Evolutionary conservation across 768 basidiomycete species (phyloP).

Genomic region (Boletus huronensis): DNA sequence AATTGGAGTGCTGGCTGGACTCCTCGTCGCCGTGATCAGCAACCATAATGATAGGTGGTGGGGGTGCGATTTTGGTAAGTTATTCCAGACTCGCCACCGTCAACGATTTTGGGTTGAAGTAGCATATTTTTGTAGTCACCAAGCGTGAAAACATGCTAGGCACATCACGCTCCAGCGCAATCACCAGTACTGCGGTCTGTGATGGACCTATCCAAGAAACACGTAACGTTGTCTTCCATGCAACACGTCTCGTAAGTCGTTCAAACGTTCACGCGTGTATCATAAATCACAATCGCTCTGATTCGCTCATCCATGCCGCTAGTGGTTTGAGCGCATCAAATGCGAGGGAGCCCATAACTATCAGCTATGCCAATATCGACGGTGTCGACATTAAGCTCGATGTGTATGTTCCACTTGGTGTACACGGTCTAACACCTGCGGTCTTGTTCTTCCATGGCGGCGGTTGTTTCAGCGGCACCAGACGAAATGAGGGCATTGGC

Average conservation of each 20-base stretch:
- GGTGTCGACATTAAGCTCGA: neutral
- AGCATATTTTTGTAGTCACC: too few species aligned
- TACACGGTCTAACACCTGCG: neutral
- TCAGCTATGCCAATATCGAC: neutral
- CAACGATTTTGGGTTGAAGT: too few species aligned
- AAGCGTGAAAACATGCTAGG: too few species aligned
- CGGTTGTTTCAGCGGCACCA: conserved; percentile 1
- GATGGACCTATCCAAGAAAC: too few species aligned
- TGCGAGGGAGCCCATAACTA: neutral
- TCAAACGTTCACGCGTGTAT: too few species aligned
- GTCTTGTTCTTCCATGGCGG: conserved; percentile 3
- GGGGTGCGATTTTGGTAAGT: neutral
- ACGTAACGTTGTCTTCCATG: neutral
- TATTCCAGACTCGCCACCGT: too few species aligned
- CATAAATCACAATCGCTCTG: too few species aligned
- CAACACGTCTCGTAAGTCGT: neutral
- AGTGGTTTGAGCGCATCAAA: too few species aligned
- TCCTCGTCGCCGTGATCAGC: neutral
- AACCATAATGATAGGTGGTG: neutral
- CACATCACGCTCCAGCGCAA: too few species aligned
- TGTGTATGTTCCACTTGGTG: neutral
- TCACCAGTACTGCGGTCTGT: too few species aligned
- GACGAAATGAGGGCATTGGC: neutral
- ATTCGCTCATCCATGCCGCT: neutral
- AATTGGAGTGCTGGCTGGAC: neutral